Conservation (phyloP, 495 filamentous ascomycete genomes). For the Cercophora scortea region DNA sequence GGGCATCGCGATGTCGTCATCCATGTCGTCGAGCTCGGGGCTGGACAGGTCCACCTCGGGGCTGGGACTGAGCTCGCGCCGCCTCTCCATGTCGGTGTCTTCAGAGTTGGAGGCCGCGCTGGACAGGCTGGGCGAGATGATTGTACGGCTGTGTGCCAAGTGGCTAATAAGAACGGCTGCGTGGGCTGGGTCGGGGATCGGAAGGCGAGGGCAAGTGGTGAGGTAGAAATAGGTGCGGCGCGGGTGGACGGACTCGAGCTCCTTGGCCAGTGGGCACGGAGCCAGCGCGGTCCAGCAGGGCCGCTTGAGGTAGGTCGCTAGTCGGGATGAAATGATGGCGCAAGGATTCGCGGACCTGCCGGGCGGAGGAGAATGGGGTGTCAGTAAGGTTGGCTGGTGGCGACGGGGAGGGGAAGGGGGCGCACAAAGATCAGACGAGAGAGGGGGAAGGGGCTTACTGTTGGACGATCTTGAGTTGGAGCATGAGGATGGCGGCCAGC, state of each 20-base stretch:
- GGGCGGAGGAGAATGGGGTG: constrained; percentile 11
- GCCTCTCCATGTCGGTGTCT: constrained; percentile 61
- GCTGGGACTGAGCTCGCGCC: constrained; percentile 73
- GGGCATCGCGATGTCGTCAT: constrained; percentile 49
- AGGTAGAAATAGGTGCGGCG: constrained; percentile 95
- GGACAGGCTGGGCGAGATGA: constrained; percentile 81
- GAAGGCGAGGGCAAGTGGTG: constrained; percentile 73
- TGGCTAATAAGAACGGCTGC: constrained; percentile 31
- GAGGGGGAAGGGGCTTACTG: constrained; percentile 57
- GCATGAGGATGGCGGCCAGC: constrained; percentile 71
- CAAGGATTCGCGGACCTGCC: constrained; percentile 93
- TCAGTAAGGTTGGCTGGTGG: constrained; percentile 19
- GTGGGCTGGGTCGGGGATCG: constrained; percentile 65
- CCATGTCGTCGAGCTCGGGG: constrained; percentile 73
- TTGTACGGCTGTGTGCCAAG: constrained; percentile 34
- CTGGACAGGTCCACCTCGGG: constrained; percentile 89
- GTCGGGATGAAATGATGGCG: constrained; percentile 87
- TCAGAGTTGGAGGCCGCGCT: constrained; percentile 61
- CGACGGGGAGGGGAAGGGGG: background rate
- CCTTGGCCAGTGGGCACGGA: constrained; percentile 85
- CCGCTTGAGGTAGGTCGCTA: constrained; percentile 83
- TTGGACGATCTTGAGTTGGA: constrained; percentile 73
- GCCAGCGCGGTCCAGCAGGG: constrained; percentile 67
- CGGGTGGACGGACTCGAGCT: constrained; percentile 84
- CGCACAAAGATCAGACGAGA: background rate